phyloP scores from a whole-genome alignment of 768 basidiomycete genomes.

The Steccherinum ochraceum region DNA sequence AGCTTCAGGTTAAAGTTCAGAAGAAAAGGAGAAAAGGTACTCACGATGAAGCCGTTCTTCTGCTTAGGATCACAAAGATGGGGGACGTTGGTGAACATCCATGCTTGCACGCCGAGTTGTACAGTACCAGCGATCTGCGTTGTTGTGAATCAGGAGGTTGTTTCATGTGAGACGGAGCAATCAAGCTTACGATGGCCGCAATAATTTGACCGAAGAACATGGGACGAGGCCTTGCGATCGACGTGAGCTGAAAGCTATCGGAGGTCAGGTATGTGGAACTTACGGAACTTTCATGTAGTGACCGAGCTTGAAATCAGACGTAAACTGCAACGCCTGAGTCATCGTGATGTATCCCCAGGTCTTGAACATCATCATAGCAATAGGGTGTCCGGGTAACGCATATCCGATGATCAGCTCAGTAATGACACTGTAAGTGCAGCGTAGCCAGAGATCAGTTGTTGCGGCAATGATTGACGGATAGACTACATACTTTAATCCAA shows the following conservation, averaged over 20 bases:
- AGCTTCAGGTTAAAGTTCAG: background rate
- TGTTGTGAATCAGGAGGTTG: too few relatives aligned
- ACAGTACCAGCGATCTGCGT: slow-evolving; percentile 54
- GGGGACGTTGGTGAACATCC: slow-evolving; percentile 59
- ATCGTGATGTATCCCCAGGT: slow-evolving; percentile 65
- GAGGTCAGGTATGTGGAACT: slow-evolving; percentile 36
- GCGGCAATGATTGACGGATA: too few relatives aligned
- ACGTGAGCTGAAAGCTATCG: slow-evolving; percentile 26
- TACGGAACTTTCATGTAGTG: slow-evolving; percentile 64
- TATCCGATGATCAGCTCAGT: slow-evolving; percentile 71
- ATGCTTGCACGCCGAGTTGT: slow-evolving; percentile 60
- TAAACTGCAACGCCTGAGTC: slow-evolving; percentile 60
- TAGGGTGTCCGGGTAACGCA: slow-evolving; percentile 52
- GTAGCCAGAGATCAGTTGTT: too few relatives aligned
- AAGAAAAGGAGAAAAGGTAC: slow-evolving; percentile 5
- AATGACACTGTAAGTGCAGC: slow-evolving; percentile 42
- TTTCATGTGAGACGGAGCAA: too few relatives aligned
- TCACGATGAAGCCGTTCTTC: slow-evolving; percentile 50
- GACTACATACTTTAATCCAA: slow-evolving; percentile 42
- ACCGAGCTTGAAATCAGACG: slow-evolving; percentile 71
- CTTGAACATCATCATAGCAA: slow-evolving; percentile 79
- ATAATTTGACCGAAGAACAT: slow-evolving; percentile 49
- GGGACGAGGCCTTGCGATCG: slow-evolving; percentile 25
- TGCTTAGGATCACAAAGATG: slow-evolving; percentile 52
- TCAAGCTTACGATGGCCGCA: slow-evolving; percentile 26